Base-by-base conservation (phyloP, 345 rosid genomes). In the Lepidium aucheri region DNA sequence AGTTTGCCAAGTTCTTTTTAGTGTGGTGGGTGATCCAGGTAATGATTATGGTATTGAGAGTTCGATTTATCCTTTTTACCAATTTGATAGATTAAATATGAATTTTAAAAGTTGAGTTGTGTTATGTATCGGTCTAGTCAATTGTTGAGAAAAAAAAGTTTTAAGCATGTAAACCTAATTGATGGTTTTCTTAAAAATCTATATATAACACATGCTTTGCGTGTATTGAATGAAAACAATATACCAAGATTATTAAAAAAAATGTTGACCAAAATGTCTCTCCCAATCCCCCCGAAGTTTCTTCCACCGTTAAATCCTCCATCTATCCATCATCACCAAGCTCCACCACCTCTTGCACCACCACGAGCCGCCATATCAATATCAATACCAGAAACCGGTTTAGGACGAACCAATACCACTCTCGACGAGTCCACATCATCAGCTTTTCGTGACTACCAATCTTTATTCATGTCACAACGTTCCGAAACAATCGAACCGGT, bases 371-470 rank as follows among this genome's bases (percentile, higher is more conserved):
- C 84, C 14, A 77, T 82, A 65, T 79, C 91, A 34, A 85, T 85
- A 57, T 59, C 88, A 2, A 43, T 74, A 30, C 80, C 86, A 8
- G 78, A 65, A 41, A 63, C 58, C 20, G 65, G 66, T 46, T 49
- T 73, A 16, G 63, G 41, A 36, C 63, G 49, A 30, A 45, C 57
- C 28, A 22, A 39, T 53, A 24, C 64, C 0, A 17, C 16, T 67
- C 5, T 8, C 12, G 54, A 55, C 12, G 95, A 89, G 15, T 57
- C 79, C 1, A 49, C 78, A 43, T 74, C 22, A 65, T 76, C 93
- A 3, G 93, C 90, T 8, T 92, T 84, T 55, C 89, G 91, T 80
- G 98, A 89, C 79, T 92, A 92, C 73, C 96, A 92, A 39, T 84
- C 86, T 65, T 58, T 92, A 33, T 89, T 87, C 44, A 43, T 86